phyloP scores from a whole-genome alignment of 352 stramenopile genomes.

The Aphanomyces astaci region DNA sequence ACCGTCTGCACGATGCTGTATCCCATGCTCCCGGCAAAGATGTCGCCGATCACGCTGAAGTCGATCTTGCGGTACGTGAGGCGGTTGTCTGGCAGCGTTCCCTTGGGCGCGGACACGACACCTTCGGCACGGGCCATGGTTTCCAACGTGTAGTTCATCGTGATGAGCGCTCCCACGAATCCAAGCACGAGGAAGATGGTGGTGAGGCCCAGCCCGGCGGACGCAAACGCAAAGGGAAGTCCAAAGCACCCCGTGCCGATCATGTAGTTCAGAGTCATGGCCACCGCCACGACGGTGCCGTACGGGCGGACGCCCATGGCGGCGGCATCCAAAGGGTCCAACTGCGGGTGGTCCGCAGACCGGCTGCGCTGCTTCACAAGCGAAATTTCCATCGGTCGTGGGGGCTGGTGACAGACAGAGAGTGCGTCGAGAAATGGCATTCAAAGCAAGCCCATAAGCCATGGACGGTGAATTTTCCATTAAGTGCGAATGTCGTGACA shows the following conservation, averaged over 20 bases:
- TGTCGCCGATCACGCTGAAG: conserved; percentile 70
- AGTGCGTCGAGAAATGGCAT: no score
- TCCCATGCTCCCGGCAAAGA: conserved; percentile 69
- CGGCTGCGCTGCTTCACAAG: not conserved
- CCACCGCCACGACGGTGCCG: conserved; percentile 51
- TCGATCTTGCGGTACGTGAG: conserved; percentile 84
- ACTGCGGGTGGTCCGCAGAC: not conserved
- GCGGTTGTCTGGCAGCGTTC: conserved; percentile 45
- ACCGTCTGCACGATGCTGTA: conserved; percentile 59
- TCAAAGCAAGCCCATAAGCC: no score
- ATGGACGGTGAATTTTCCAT: no score
- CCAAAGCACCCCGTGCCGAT: conserved; percentile 83
- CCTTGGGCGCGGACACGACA: conserved; percentile 47
- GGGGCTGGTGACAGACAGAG: no score
- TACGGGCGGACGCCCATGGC: conserved; percentile 53
- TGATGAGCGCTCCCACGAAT: conserved; percentile 54
- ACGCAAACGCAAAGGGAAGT: conserved; percentile 67
- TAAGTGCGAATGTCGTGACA: not conserved
- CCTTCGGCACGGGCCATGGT: conserved; percentile 67
- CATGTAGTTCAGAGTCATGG: conserved; percentile 82
- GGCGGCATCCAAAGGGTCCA: conserved; percentile 7
- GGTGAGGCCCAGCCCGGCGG: conserved; percentile 56
- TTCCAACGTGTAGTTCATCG: conserved; percentile 86
- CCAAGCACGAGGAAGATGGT: conserved; percentile 52
- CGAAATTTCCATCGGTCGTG: not conserved